Conservation (phyloP, 2,329 filamentous ascomycete species). For the Zymoseptoria brevis region DNA sequence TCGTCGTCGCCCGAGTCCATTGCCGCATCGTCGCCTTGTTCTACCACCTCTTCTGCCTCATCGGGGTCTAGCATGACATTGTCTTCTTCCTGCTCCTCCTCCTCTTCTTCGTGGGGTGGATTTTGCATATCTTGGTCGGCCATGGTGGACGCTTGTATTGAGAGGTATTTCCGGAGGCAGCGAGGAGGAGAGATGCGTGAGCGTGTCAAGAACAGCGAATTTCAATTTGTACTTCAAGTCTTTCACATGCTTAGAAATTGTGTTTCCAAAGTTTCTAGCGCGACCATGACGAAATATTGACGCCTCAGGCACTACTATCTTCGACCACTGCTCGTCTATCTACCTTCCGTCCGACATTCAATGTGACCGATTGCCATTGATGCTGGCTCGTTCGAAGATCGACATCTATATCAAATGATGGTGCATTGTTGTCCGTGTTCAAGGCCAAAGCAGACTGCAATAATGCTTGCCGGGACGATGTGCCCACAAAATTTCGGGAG, state of each 20-base stretch:
- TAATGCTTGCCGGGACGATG: too few species aligned
- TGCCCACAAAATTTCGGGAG: too few species aligned
- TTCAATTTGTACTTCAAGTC: background rate
- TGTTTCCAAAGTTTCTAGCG: background rate
- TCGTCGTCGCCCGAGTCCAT: constrained; percentile 71
- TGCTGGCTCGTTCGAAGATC: too few species aligned
- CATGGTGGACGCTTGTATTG: constrained; percentile 6
- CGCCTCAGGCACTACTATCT: background rate
- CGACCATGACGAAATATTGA: background rate
- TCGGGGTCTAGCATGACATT: constrained; percentile 67
- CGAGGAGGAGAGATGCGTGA: too few species aligned
- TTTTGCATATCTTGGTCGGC: constrained; percentile 14
- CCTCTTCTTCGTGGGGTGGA: constrained; percentile 26
- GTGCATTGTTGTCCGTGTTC: too few species aligned
- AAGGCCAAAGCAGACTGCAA: too few species aligned
- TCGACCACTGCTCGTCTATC: too few species aligned
- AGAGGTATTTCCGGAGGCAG: background rate
- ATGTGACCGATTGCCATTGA: too few species aligned
- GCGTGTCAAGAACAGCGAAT: too few species aligned
- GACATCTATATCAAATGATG: too few species aligned
- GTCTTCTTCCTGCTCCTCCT: constrained; percentile 51
- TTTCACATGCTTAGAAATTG: background rate
- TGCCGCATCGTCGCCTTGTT: constrained; percentile 58
- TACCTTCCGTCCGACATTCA: background rate
- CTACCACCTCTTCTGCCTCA: constrained; percentile 67